phyloP scores from a whole-genome alignment of 441 rosid species.

The Pelargonium australe region DNA sequence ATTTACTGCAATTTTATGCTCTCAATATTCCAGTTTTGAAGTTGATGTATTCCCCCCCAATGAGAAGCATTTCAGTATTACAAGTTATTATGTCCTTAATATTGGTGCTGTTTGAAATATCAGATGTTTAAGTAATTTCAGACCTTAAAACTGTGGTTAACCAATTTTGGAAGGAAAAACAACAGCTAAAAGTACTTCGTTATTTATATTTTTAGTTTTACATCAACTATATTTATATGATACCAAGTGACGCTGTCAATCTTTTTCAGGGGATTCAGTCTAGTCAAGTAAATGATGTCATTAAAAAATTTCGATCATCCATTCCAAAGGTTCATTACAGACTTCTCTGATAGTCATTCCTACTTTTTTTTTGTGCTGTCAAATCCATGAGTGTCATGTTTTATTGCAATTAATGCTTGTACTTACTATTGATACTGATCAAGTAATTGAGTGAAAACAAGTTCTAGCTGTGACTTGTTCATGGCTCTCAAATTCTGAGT shows the following conservation, averaged over 20 bases:
- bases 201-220: neutral
- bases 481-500: neutral
- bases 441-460: neutral
- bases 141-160: neutral
- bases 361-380: conserved; percentile 1
- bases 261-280: conserved; percentile 41
- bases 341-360: conserved; percentile 15
- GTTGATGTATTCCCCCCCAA: neutral
- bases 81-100: neutral
- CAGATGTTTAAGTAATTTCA: neutral
- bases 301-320: conserved; percentile 39
- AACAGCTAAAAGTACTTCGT: neutral
- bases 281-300: conserved; percentile 35
- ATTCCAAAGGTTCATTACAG: conserved; percentile 47
- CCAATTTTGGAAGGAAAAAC: neutral
- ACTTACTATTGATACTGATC: neutral
- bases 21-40: conserved; percentile 9
- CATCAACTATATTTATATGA: neutral
- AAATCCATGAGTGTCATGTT: conserved; percentile 13
- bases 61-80: conserved; percentile 24
- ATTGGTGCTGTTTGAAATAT: neutral
- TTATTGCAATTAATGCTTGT: neutral
- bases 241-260: conserved; percentile 9
- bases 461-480: neutral
- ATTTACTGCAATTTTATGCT: conserved; percentile 5